A percentile compares a stretch with the other conserved stretches of the same genome.
These are phyloP conservation scores for Aspergillus cavernicola DNA, from an alignment of 495 filamentous ascomycete species.

Conservation along the genomic window DNA sequence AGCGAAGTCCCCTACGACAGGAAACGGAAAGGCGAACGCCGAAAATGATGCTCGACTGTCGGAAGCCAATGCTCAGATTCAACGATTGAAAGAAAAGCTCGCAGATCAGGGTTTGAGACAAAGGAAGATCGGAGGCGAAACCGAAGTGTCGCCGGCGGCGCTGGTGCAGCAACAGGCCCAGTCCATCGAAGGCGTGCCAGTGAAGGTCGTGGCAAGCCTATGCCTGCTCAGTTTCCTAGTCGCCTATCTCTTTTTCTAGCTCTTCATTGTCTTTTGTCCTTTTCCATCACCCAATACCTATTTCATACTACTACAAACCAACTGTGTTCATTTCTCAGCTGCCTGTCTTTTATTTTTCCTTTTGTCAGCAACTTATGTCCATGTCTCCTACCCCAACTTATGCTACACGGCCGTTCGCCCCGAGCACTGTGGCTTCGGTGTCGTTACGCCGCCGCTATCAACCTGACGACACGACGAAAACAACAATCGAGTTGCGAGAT, in stretches of 20 bases:
- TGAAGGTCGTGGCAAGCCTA: conserved; percentile 76
- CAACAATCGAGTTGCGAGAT: background rate
- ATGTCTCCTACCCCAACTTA: background rate
- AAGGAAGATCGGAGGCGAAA: conserved; percentile 48
- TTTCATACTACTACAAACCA: conserved; percentile 14
- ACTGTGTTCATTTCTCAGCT: conserved; percentile 24
- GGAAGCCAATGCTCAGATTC: conserved; percentile 71
- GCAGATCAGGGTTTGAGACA: conserved; percentile 71
- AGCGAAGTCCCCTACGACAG: conserved; percentile 39
- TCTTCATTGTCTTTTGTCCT: conserved; percentile 19
- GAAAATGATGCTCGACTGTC: conserved; percentile 69
- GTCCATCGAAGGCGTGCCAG: conserved; percentile 64
- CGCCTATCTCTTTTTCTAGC: conserved; percentile 91
- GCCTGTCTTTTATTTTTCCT: conserved; percentile 18
- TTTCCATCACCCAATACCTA: conserved; percentile 15
- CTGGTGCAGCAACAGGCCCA: conserved; percentile 44
- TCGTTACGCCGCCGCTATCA: conserved; percentile 6
- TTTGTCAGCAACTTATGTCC: conserved; percentile 21
- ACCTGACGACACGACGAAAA: conserved; percentile 14
- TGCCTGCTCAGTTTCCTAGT: conserved; percentile 89
- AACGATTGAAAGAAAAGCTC: conserved; percentile 63
- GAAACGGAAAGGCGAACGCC: conserved; percentile 49
- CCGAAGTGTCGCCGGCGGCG: conserved; percentile 37
- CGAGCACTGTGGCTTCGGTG: background rate
- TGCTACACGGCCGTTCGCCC: conserved; percentile 3